Percentiles rank a stretch among this genome's conserved stretches.
Conservation (phyloP, 495 filamentous ascomycete species). For the Thermothielavioides terrestris region DNA sequence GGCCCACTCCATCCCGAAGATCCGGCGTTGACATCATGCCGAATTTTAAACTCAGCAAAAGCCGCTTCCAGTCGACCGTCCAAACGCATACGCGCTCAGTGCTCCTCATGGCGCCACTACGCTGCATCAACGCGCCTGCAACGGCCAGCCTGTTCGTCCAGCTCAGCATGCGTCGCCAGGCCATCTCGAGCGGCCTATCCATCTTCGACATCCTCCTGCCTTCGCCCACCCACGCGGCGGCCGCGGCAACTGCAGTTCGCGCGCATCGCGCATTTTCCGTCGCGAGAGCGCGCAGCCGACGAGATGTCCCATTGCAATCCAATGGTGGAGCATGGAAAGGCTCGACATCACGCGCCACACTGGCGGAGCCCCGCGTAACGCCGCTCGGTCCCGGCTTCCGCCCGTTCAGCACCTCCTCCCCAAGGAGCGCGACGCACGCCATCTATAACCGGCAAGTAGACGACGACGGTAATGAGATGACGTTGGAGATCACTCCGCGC, state of each 20-base stretch:
- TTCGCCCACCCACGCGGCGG: neutral
- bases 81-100: neutral
- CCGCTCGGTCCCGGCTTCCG: slow-evolving; percentile 8
- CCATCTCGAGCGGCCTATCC: slow-evolving; percentile 9
- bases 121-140: slow-evolving; percentile 30
- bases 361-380: neutral
- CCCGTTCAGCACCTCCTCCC: slow-evolving; percentile 26
- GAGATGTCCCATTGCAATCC: too few relatives aligned
- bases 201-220: slow-evolving; percentile 35
- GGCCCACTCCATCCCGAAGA: too few relatives aligned
- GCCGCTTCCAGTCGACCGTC: slow-evolving; percentile 3
- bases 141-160: slow-evolving; percentile 33
- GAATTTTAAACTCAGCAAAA: slow-evolving; percentile 27
- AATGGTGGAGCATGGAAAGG: neutral
- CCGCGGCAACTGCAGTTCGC: neutral
- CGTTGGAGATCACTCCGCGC: slow-evolving; percentile 68
- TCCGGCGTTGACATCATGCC: slow-evolving; percentile 37
- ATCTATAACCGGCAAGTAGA: slow-evolving; percentile 58
- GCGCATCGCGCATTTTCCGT: neutral
- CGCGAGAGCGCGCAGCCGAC: neutral
- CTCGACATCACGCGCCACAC: neutral
- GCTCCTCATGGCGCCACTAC: slow-evolving; percentile 24
- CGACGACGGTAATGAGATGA: slow-evolving; percentile 75
- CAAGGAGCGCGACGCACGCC: slow-evolving; percentile 29
- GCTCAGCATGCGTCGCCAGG: slow-evolving; percentile 24